A percentile compares a stretch with the other conserved stretches of the same genome.
Evolutionary conservation across 75 land plant species (phyloP).

Genomic region (Pinus taeda): DNA sequence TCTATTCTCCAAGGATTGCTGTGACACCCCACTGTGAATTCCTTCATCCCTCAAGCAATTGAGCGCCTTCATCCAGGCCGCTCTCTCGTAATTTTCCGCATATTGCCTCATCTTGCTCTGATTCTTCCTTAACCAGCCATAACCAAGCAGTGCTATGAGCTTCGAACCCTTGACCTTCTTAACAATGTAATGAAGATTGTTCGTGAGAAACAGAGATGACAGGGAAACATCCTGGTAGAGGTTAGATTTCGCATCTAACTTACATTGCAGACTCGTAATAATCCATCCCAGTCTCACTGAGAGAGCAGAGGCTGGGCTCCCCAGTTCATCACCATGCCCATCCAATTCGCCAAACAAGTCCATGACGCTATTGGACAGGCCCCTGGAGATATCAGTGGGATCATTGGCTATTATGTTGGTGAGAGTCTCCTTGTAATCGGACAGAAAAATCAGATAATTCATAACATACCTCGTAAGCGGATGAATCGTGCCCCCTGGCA

Average conservation of each 20-base stretch:
- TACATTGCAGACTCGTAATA: conserved; percentile 30
- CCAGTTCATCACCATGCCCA: neutral
- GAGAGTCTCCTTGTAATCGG: conserved; percentile 34
- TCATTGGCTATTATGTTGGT: conserved; percentile 39
- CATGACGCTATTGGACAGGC: conserved; percentile 13
- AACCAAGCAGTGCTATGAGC: conserved; percentile 35
- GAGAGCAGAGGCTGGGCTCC: conserved; percentile 8
- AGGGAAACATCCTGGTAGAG: conserved; percentile 55
- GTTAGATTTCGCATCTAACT: conserved; percentile 41
- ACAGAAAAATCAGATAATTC: conserved; percentile 57
- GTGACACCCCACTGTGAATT: conserved; percentile 26
- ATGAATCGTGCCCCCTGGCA: conserved; percentile 50
- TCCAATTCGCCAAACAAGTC: neutral
- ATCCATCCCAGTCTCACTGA: conserved; percentile 27
- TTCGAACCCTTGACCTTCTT: conserved; percentile 57
- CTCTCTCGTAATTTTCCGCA: conserved; percentile 49
- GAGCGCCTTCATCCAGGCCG: conserved; percentile 51
- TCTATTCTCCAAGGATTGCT: conserved; percentile 7
- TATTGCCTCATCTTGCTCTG: conserved; percentile 29
- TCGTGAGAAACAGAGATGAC: conserved; percentile 60
- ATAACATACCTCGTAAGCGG: conserved; percentile 63
- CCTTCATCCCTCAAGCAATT: conserved; percentile 56
- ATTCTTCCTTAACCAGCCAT: conserved; percentile 54
- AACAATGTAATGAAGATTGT: conserved; percentile 67
- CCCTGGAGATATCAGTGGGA: conserved; percentile 4